phyloP scores from a whole-genome alignment of 2,329 filamentous ascomycete genomes.

The Didymellaceae sp. region DNA sequence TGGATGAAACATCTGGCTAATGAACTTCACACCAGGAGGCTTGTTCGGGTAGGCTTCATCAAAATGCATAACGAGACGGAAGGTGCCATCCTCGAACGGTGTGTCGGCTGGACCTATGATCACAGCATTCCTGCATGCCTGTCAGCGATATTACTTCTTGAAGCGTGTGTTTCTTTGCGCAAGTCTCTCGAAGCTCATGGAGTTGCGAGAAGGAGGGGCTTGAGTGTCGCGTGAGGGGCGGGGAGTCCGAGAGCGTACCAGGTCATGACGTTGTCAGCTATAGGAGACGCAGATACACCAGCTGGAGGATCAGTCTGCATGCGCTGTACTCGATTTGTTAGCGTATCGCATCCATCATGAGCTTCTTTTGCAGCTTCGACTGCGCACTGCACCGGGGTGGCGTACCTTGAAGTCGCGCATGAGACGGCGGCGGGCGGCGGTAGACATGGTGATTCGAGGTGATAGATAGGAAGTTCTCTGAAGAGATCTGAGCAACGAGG shows the following conservation, averaged over 20 bases:
- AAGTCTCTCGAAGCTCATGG: not conserved
- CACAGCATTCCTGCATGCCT: slow-evolving; percentile 81
- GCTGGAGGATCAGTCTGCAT: slow-evolving; percentile 99
- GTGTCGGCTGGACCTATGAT: slow-evolving; percentile 98
- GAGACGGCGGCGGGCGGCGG: slow-evolving; percentile 89
- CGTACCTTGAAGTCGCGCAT: slow-evolving; percentile 99
- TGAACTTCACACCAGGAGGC: slow-evolving; percentile 96
- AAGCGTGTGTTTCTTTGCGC: not conserved
- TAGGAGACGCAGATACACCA: slow-evolving; percentile 93
- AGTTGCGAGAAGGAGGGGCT: not conserved
- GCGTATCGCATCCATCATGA: slow-evolving; percentile 2
- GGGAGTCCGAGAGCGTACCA: slow-evolving; percentile 65
- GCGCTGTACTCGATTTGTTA: slow-evolving; percentile 64
- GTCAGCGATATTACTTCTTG: slow-evolving; percentile 32
- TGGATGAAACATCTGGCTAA: slow-evolving; percentile 98
- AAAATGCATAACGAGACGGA: slow-evolving; percentile 97
- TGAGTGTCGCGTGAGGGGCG: slow-evolving; percentile 38
- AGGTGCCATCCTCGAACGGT: slow-evolving; percentile 97
- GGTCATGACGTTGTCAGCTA: slow-evolving; percentile 97
- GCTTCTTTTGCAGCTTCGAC: not conserved
- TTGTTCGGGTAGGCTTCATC: slow-evolving; percentile 99
- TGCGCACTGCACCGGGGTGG: slow-evolving; percentile 24
- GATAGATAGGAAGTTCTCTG: not conserved
- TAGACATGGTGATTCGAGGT: slow-evolving; percentile 70
- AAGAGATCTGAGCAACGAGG: not conserved